Evolutionary conservation across 108 stramenopile species (phyloP).

Genomic region (Fistulifera pelliculosa): DNA sequence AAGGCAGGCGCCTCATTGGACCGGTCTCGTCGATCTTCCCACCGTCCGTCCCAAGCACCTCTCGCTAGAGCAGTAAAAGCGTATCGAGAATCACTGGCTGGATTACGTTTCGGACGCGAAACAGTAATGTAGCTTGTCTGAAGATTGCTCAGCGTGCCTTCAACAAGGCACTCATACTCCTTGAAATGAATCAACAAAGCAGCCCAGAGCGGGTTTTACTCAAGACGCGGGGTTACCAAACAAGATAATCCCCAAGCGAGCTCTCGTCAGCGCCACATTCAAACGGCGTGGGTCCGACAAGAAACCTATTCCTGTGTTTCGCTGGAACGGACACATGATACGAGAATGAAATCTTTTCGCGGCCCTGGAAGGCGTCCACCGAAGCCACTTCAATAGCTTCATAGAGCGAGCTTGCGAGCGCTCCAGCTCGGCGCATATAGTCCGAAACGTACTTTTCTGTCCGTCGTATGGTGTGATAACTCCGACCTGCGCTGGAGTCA

Average conservation of each 20-base stretch:
- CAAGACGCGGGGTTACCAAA: slow-evolving; percentile 95
- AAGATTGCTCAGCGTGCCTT: slow-evolving; percentile 87
- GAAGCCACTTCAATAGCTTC: slow-evolving; percentile 94
- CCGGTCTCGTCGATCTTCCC: slow-evolving; percentile 65
- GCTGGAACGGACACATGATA: slow-evolving; percentile 97
- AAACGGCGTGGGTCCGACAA: slow-evolving; percentile 96
- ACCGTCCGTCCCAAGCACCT: slow-evolving; percentile 84
- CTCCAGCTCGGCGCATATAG: slow-evolving; percentile 86
- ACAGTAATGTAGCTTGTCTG: slow-evolving; percentile 91
- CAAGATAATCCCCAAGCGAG: slow-evolving; percentile 88
- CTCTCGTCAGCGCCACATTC: slow-evolving; percentile 97
- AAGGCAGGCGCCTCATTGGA: slow-evolving; percentile 36
- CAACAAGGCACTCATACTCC: slow-evolving; percentile 84
- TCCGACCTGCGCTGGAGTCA: slow-evolving; percentile 82
- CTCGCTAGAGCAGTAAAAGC: slow-evolving; percentile 85
- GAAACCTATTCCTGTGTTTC: slow-evolving; percentile 96
- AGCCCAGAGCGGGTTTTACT: slow-evolving; percentile 95
- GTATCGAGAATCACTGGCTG: slow-evolving; percentile 74
- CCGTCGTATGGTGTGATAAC: slow-evolving; percentile 99
- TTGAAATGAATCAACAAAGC: slow-evolving; percentile 91
- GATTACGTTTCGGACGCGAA: slow-evolving; percentile 80
- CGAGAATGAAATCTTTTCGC: slow-evolving; percentile 97
- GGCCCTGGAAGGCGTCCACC: slow-evolving; percentile 98
- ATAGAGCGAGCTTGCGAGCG: slow-evolving; percentile 73
- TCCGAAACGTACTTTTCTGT: slow-evolving; percentile 91